Base-by-base conservation (phyloP, 2,329 filamentous ascomycete species). In the Setomelanomma holmii region DNA sequence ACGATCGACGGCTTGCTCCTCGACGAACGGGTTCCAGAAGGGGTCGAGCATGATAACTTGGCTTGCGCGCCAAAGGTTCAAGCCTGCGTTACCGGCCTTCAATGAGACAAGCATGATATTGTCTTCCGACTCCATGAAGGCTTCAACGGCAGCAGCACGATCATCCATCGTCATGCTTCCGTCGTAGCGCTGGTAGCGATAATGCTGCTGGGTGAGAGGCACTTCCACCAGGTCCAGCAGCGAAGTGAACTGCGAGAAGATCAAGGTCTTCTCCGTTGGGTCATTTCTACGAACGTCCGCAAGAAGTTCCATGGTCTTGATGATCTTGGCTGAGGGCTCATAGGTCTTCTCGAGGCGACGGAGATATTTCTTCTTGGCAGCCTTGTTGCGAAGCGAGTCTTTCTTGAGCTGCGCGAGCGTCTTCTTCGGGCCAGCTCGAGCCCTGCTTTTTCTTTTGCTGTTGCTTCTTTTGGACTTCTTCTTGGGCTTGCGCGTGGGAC, bases 21-120 rank as follows among this genome's bases (percentile, higher is more conserved):
- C 93, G 42, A 96, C 89, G 69, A 89, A 96, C 0, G 92, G 93
- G 58, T 96, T 97, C 91, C 91, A 96, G 77, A 96, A 96, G 0
- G 92, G 92, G 69, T 96, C 92, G 68, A 96, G 86, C 58, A 96
- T 89, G 72, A 97, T 91, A 61, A 96, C 90, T 58, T 91, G 88
- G 1, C 87, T 91, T 0, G 92, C 93, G 16, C 86, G 85, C 34
- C 89, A 90, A 19, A 97, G 82, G 67, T 97, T 97, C 40, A 97
- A 83, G 1, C 93, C 93, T 0, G 92, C 87, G 63, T 93, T 93
- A 27, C 90, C 90, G 1, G 90, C 90, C 64, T 90, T 91, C 42
- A 93, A 79, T 1, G 89, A 92, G 2, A 93, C 84, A 3, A 95
- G 80, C 82, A 95, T 89, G 68, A 93, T 81, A 55, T 82, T 86